A percentile compares a stretch with the other conserved stretches of the same genome.
Evolutionary conservation across 148 eudicot genomes (phyloP).

Genomic region (Pouteria glomerata): DNA sequence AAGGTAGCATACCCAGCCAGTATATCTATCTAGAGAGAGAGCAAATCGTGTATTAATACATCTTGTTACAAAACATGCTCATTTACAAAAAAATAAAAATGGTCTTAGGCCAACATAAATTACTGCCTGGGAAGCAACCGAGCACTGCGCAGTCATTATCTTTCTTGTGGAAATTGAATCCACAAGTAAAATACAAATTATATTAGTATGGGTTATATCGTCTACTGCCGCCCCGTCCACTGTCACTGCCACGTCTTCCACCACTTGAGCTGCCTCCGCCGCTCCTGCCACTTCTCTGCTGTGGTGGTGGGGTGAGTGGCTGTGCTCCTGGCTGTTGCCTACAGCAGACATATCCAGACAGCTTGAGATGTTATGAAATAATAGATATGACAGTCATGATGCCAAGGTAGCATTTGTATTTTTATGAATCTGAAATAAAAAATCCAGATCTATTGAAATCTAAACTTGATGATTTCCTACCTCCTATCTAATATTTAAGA

Average conservation of each 20-base stretch:
- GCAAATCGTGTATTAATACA: too few species aligned
- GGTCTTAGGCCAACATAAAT: too few species aligned
- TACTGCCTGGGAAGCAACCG: neutral
- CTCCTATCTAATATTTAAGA: too few species aligned
- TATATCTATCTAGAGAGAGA: too few species aligned
- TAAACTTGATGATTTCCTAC: too few species aligned
- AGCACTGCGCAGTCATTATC: neutral
- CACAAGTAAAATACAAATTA: slow-evolving; percentile 11
- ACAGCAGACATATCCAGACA: slow-evolving; percentile 2
- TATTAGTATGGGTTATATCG: slow-evolving; percentile 74
- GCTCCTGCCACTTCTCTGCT: slow-evolving; percentile 47
- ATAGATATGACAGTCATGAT: neutral
- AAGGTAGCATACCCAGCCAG: too few species aligned
- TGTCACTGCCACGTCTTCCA: slow-evolving; percentile 51
- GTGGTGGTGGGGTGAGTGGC: slow-evolving; percentile 53
- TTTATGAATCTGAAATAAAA: too few species aligned
- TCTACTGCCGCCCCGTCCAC: slow-evolving; percentile 55
- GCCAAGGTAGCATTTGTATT: too few species aligned
- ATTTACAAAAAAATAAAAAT: too few species aligned
- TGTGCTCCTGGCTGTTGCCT: slow-evolving; percentile 88
- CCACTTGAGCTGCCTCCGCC: slow-evolving; percentile 58
- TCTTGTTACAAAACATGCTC: too few species aligned
- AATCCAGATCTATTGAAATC: too few species aligned
- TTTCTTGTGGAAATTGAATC: neutral
- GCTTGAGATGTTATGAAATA: neutral